Base-by-base conservation (phyloP, 495 filamentous ascomycete genomes). In the Daldinia decipiens region DNA sequence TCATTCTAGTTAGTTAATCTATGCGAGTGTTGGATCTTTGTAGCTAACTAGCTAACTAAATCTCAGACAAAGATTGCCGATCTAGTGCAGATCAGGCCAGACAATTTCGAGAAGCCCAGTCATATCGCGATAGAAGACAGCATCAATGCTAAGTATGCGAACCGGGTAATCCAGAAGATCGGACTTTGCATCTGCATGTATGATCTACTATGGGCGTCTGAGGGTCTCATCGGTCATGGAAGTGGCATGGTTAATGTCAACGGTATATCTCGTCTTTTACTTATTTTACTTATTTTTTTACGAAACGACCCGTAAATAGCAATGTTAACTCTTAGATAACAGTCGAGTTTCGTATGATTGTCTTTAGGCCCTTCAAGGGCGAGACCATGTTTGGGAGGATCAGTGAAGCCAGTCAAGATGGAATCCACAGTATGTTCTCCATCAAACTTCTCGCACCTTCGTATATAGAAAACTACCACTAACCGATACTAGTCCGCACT, bases 111-210 rank as follows among this genome's bases (percentile, higher is more conserved):
- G 38, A 95, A 93, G 73, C 85, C 88, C 53, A 94, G 91, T 72
- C 82, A 83, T 5, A 85, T 90, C 36, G 92, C 92, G 2, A 89
- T 99, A 65, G 92, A 97, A 79, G 94, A 98, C 78, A 93, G 92
- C 68, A 94, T 99, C 81, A 97, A 98, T 73, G 86, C 88, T 62
- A 99, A 98, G 81, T 99, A 97, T 79, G 89, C 95, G 58, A 96
- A 99, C 82, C 59, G 79, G 64, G 78, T 80, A 13, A 81, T 86
- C 36, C 83, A 83, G 68, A 94, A 96, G 72, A 87, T 97, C 38
- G 95, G 95, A 9, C 88, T 99, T 3, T 97, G 93, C 75, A 92
- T 99, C 64, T 93, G 91, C 73, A 85, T 99, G 64, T 98, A 91
- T 80, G 94, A 97, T 72, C 82, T 99, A 2, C 78, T 95, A 12